Evolutionary conservation across 2,329 filamentous ascomycete genomes (phyloP), one percentile per base, ranked within the genome.

Genomic region (Cytospora piceicola): DNA sequence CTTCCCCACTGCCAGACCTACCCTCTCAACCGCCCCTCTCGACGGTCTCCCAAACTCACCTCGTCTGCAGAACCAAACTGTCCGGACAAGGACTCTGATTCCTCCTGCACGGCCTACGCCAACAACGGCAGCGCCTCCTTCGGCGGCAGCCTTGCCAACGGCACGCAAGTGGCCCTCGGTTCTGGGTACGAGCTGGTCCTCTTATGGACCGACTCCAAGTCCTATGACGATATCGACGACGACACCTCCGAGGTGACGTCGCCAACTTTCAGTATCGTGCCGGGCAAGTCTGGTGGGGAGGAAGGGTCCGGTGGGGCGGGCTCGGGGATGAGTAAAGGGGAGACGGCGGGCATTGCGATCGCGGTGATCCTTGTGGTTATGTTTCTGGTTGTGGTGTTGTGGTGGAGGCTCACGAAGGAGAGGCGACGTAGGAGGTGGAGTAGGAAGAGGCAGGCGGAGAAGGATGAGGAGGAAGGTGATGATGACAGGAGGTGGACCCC

Each of bases 331-430:
- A 54, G 36, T 8, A 39, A 39, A 7, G 60, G 52, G n/a, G 60
- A 62, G 39, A 49, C 56, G 22, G 60, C 60, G 11, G 60, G 60
- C 24, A 62, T 62, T 17, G 22, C 60, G 1, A 49, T 62, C 60
- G 60, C 52, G 12, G 60, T 62, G 27, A 49, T 62, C 27, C 52
- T 62, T 14, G 52, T 62, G 29, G 60, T 62, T 15, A 1, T 62
- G 8, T 46, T 62, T 17, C 7, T 62, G 14, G 0, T 56, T 5
- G 24, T 62, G 36, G 36, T 62, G 3, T 12, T 36, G 8, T 62
- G 60, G 60, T 56, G 54, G 22, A 56, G 52, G 52, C 49, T 29
- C 36, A 46, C 36, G 36, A 62, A 24, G 68, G 64, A 34, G 61
- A 70, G 22, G 64, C 49, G 17, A 24, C 54, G 22, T 62, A 66